Base-by-base conservation (phyloP, 2,329 filamentous ascomycete species). In the Penicillium rolfsii region DNA sequence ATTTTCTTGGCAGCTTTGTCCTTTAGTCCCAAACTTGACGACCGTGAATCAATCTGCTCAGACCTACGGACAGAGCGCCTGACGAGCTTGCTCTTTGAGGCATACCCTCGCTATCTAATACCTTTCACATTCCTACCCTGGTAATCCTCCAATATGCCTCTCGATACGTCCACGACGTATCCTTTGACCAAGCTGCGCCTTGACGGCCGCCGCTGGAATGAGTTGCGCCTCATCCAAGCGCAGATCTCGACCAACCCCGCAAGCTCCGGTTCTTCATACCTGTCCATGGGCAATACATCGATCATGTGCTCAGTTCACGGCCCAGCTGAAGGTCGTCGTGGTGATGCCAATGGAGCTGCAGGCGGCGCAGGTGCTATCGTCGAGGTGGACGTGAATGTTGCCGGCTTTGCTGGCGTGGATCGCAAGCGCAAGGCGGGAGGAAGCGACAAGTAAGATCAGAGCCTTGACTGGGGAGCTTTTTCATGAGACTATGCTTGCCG, bases 251-350 rank as follows among this genome's bases (percentile, higher is more conserved):
- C 93, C 1, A 95, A 97, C 78, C 89, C 93, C 62, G 90, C 93
- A 53, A 93, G 93, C 58, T 95, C 98, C 70, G 95, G 95, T 38
- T 96, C 91, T 48, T 91, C 90, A 63, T 97, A 97, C 78, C 87
- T 98, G 61, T 92, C 97, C 75, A 96, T 96, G 89, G 95, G 95
- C 70, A 96, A 98, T 79, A 99, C 95, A 24, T 95, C 97, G 75
- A 89, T 99, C 69, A 91, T 98, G 79, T 97, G 94, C 79, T 92
- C 93, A 26, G 89, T 99, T 52, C 87, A 89, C 1, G 95, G 95
- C 0, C 95, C 95, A 0, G 87, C 86, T 40, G 95, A 99, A 78
- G 84, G 84, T 53, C 78, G 84, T 67, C 76, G 81, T 61, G 74
- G 78, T 33, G 77, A 84, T 59, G 78, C 80, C 14, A 79, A 76